Conservation (phyloP, 768 basidiomycete genomes). For the Brasilioporus rufonigricans region DNA sequence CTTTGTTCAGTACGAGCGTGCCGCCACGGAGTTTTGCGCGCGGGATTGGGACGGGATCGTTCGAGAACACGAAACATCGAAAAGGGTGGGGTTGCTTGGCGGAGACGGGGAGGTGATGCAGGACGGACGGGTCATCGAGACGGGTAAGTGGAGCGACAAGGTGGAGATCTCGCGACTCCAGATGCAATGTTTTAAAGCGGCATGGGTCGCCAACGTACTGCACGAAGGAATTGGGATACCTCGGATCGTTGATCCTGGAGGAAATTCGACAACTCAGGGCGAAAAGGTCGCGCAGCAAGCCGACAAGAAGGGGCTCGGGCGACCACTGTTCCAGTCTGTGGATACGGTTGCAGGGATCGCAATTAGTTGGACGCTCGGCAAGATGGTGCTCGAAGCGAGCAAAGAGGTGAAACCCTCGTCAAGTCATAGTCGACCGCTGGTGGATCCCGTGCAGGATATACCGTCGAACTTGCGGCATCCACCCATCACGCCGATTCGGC, state of each 20-base stretch:
- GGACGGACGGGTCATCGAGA: slow-evolving; percentile 58
- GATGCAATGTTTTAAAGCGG: slow-evolving; percentile 99
- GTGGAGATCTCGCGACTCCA: slow-evolving; percentile 84
- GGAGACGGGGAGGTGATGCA: slow-evolving; percentile 66
- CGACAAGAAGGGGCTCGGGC: slow-evolving; percentile 75
- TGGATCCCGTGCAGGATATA: slow-evolving; percentile 70
- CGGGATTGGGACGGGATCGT: slow-evolving; percentile 78
- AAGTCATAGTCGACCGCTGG: slow-evolving; percentile 52
- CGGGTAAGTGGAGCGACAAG: slow-evolving; percentile 65
- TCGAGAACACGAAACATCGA: slow-evolving; percentile 55
- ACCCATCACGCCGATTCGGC: slow-evolving; percentile 63
- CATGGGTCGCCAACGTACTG: slow-evolving; percentile 94
- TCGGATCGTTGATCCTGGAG: slow-evolving; percentile 81
- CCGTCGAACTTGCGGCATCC: slow-evolving; percentile 45
- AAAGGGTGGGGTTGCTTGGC: slow-evolving; percentile 47
- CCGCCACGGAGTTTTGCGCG: slow-evolving; percentile 82
- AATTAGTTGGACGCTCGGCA: slow-evolving; percentile 97
- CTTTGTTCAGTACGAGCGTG: slow-evolving; percentile 93
- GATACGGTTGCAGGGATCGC: slow-evolving; percentile 92
- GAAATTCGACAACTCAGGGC: slow-evolving; percentile 67
- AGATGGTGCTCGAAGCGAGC: slow-evolving; percentile 98
- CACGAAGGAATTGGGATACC: slow-evolving; percentile 97
- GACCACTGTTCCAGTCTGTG: slow-evolving; percentile 87
- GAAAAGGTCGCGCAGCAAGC: slow-evolving; percentile 76
- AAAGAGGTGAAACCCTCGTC: slow-evolving; percentile 65